Evolutionary conservation across 1,284 basidiomycete genomes (phyloP), one percentile per base, ranked within the genome.

Genomic region (Trichosporon inkin): DNA sequence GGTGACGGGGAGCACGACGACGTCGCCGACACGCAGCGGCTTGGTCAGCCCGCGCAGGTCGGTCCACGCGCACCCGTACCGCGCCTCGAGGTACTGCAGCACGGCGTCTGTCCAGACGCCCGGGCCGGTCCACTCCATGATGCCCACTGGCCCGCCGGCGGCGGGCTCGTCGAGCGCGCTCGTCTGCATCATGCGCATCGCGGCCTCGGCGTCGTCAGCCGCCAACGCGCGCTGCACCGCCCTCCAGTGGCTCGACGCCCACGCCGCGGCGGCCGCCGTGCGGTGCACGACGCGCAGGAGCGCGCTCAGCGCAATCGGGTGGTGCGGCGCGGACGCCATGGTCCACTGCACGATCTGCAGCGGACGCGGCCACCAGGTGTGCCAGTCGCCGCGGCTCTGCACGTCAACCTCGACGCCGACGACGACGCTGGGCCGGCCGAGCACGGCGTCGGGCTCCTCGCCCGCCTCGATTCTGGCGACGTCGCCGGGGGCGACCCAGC

Each of bases 311-410:
- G 69, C 54, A 44, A 79, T 77, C 2, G 77, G 78, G 56, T 78
- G 76, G 55, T 52, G 56, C 2, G 73, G 75, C 3, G 73, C 67
- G 0, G 74, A 68, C 3, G 73, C 69, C 62, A 80, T 71, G 1
- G 79, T 80, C 79, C 79, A 80, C 66, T 80, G 78, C 2, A 72
- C 73, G n/a, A 80, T 73, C 63, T 79, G 78, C 14, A 80, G 65
- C 6, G 76, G 77, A 34, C 77, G 61, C 22, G 77, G 68, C 75
- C 75, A 79, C 76, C 76, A 78, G 40, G 74, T 68, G 40, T 70
- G 57, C 79, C 79, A 80, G 63, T 80, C 78, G 32, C 69, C 64
- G 37, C 77, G 58, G 24, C 69, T 67, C 13, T 73, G 76, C 6
- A 79, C 78, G 67, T 80, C 79, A 10, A 77, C 78, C 57, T 80